Conservation (phyloP, 208 protist species). For the Borovskyia barvae region DNA sequence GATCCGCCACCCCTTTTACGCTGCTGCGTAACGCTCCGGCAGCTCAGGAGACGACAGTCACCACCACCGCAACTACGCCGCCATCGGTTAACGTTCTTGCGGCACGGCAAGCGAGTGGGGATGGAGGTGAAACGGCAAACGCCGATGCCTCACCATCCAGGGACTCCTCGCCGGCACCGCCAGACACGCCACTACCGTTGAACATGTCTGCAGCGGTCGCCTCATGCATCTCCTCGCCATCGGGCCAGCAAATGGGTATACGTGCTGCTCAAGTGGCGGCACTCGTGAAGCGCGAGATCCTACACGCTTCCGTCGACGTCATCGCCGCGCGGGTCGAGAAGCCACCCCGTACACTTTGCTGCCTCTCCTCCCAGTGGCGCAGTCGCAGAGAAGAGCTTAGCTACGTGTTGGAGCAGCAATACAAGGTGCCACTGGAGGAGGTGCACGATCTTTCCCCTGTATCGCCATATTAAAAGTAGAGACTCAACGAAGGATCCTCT, state of each 20-base stretch:
- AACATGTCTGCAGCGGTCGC: too few species aligned
- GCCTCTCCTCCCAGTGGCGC: constrained; percentile 38
- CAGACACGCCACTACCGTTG: too few species aligned
- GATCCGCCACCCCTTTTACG: neutral
- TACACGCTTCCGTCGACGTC: constrained; percentile 12
- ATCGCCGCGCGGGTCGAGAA: constrained; percentile 13
- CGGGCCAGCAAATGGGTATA: too few species aligned
- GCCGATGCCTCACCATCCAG: neutral
- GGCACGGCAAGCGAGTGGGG: neutral
- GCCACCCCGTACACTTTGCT: constrained; percentile 18
- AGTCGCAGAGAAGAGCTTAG: constrained; percentile 34
- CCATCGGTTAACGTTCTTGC: too few species aligned
- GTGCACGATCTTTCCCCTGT: constrained; percentile 21
- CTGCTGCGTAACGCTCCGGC: neutral
- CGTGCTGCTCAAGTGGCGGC: neutral
- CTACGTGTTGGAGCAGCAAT: constrained; percentile 41
- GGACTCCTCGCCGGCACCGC: too few species aligned
- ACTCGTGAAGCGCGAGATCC: constrained; percentile 10
- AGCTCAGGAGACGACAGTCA: neutral
- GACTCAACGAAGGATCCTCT: too few species aligned
- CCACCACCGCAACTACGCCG: neutral
- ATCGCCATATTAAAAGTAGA: too few species aligned
- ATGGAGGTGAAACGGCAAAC: neutral
- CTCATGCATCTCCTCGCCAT: too few species aligned
- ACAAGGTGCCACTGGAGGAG: constrained; percentile 39